Percentiles rank a stretch among this genome's conserved stretches.
These are phyloP conservation scores for Colletotrichum aenigma DNA, from an alignment of 2,329 filamentous ascomycete genomes.

Conservation along the genomic window DNA sequence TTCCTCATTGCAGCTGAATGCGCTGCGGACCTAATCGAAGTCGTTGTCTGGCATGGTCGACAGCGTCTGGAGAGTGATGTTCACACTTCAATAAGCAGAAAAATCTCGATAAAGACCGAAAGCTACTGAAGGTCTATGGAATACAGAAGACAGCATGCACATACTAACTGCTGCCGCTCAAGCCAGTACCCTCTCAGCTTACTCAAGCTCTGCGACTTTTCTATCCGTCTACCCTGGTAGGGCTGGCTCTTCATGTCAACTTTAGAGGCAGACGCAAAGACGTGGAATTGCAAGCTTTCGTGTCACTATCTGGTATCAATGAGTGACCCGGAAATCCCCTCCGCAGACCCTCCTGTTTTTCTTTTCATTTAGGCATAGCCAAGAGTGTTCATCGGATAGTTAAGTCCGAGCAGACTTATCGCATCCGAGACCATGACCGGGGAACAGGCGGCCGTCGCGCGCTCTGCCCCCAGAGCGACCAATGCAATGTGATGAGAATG, in stretches of 20 bases:
- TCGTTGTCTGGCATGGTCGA: background rate
- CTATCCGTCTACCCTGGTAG: background rate
- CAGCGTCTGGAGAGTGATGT: background rate
- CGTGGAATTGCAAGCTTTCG: background rate
- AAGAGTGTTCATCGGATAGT: background rate
- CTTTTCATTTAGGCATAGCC: background rate
- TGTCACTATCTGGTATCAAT: background rate
- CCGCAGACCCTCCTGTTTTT: background rate
- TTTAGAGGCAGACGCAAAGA: background rate
- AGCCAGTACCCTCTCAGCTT: background rate
- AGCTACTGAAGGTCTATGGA: background rate
- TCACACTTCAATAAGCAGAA: background rate
- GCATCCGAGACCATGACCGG: background rate
- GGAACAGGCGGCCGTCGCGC: background rate
- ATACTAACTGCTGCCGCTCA: background rate
- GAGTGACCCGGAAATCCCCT: background rate
- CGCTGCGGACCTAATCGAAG: background rate
- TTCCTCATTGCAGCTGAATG: background rate
- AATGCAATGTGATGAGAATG: background rate
- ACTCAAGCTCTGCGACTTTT: background rate
- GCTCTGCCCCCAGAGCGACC: background rate
- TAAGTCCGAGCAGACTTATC: background rate
- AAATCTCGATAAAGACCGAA: background rate
- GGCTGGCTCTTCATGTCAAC: background rate
- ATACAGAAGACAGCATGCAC: background rate